Evolutionary conservation across 768 basidiomycete genomes (phyloP).

Genomic region (Neoboletus subvelutipes): DNA sequence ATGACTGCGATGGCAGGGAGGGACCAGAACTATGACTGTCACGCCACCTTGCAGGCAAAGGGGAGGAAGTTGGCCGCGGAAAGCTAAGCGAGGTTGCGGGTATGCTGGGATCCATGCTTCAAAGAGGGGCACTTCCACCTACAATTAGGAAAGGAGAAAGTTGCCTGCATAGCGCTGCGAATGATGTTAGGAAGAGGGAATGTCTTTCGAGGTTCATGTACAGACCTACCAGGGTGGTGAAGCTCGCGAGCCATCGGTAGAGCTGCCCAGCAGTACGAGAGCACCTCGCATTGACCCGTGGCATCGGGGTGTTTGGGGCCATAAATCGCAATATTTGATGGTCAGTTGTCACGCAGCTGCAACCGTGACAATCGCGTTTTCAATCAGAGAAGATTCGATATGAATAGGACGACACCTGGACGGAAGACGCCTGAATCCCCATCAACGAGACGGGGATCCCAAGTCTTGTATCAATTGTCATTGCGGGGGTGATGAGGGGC

Average conservation of each 20-base stretch:
- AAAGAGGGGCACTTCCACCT: slow-evolving; percentile 17
- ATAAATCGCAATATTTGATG: slow-evolving; percentile 3
- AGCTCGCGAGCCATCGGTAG: slow-evolving; percentile 3
- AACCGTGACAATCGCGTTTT: slow-evolving; percentile 18
- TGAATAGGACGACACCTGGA: slow-evolving; percentile 17
- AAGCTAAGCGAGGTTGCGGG: slow-evolving; percentile 28
- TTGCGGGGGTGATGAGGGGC: slow-evolving; percentile 25
- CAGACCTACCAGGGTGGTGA: slow-evolving; percentile 2
- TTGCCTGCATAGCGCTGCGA: slow-evolving; percentile 1
- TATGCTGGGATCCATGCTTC: slow-evolving; percentile 22
- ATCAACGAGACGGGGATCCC: slow-evolving; percentile 17
- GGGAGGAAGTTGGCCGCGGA: slow-evolving; percentile 25
- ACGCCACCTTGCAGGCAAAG: slow-evolving; percentile 30
- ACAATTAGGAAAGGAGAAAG: slow-evolving; percentile 4
- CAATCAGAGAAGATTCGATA: slow-evolving; percentile 18
- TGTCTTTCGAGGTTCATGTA: slow-evolving; percentile 13
- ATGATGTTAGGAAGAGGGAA: slow-evolving; percentile 9
- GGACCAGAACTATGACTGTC: slow-evolving; percentile 17
- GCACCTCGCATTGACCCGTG: slow-evolving; percentile 5
- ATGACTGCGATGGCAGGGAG: slow-evolving; percentile 23
- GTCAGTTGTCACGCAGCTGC: slow-evolving; percentile 9
- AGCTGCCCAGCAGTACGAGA: background rate
- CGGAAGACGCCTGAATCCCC: slow-evolving; percentile 4
- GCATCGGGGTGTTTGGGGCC: slow-evolving; percentile 3
- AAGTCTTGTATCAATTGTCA: slow-evolving; percentile 5